Percentiles rank a stretch among this genome's conserved stretches.
Evolutionary conservation across 2,329 filamentous ascomycete species (phyloP).

Genomic region (Trichoderma koningii): DNA sequence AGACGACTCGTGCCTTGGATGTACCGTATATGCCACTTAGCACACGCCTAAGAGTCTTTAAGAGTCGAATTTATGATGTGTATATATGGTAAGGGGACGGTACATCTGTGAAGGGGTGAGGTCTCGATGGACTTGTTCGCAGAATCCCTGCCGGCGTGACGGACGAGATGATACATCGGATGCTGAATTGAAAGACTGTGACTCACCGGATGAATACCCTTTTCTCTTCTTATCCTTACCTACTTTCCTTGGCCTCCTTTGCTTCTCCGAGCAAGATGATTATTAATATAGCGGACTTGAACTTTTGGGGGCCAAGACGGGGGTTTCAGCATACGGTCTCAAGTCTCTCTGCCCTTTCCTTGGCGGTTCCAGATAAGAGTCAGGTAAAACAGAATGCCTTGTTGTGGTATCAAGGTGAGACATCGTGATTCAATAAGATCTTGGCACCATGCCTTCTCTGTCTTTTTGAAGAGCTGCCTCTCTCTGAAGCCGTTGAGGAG

Average conservation of each 20-base stretch:
- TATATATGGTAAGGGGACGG: neutral
- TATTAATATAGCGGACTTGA: neutral
- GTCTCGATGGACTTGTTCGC: neutral
- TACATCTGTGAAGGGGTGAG: neutral
- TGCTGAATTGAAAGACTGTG: neutral
- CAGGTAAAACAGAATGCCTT: neutral
- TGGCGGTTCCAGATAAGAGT: neutral
- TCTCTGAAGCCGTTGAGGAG: neutral
- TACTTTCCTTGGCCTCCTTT: neutral
- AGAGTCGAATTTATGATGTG: neutral
- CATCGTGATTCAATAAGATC: neutral
- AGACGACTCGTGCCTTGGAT: too few species aligned
- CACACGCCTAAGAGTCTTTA: neutral
- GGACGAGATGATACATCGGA: constrained; percentile 2
- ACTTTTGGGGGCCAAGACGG: neutral
- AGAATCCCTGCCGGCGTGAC: too few species aligned
- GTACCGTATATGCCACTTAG: neutral
- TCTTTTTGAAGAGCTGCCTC: neutral
- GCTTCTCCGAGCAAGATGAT: neutral
- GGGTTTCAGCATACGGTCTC: too few species aligned
- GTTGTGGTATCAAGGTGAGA: neutral
- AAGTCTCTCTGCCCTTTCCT: neutral
- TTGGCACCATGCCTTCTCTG: neutral
- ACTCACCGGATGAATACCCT: neutral
- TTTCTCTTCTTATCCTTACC: neutral